These are phyloP conservation scores for Chlorella sp. DNA, from an alignment of 139 green algal species.

Conservation along the genomic window DNA sequence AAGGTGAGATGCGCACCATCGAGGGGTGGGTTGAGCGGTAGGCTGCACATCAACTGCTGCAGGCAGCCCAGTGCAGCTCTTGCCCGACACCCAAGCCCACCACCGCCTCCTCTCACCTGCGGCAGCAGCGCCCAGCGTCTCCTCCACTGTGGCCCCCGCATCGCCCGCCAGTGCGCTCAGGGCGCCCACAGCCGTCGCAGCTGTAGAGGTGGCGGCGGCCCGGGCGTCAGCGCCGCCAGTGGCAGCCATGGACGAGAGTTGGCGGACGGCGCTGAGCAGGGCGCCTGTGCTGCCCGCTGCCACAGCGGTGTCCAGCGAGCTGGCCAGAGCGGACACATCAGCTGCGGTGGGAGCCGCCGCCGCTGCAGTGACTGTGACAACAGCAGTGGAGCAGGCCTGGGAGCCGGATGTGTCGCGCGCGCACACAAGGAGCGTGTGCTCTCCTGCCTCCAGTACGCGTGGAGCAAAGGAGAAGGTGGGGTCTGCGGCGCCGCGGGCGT, in stretches of 20 bases:
- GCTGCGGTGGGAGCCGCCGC: neutral
- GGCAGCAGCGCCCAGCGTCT: neutral
- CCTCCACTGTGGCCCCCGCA: neutral
- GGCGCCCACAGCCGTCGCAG: neutral
- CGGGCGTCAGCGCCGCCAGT: neutral
- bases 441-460: neutral
- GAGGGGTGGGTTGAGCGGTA: too few species aligned
- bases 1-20: too few species aligned
- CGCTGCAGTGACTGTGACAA: neutral
- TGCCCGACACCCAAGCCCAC: too few species aligned
- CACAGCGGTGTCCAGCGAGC: neutral
- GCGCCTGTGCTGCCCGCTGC: neutral
- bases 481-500: too few species aligned
- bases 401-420: neutral
- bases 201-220: neutral
- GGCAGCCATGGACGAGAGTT: neutral
- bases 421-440: neutral
- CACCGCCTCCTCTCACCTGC: neutral
- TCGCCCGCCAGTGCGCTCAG: neutral
- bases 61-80: too few species aligned
- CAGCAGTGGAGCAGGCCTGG: neutral
- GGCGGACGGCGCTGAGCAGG: neutral
- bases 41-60: too few species aligned
- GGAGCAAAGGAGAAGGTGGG: conserved; percentile 10
- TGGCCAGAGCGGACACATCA: neutral